Conservation (phyloP, 352 stramenopile genomes). For the Phytophthora sojae region DNA sequence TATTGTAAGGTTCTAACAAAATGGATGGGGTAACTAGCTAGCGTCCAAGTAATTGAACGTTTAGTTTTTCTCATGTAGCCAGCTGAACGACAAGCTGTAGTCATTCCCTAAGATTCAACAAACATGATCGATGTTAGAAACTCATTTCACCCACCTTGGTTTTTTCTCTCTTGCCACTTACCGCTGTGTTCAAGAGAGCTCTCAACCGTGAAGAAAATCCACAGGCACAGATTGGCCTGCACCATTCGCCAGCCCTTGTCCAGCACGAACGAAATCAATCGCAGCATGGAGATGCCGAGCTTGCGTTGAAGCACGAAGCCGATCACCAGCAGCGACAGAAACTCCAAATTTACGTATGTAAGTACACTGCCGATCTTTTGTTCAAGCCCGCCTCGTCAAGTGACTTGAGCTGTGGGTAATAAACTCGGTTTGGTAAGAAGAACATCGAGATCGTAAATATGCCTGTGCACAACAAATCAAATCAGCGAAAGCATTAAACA, state of each 20-base stretch:
- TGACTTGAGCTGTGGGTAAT: background rate
- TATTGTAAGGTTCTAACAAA: background rate
- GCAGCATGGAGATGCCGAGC: slow-evolving; percentile 19
- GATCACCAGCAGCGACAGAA: slow-evolving; percentile 14
- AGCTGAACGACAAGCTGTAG: background rate
- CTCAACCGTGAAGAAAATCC: slow-evolving; percentile 15
- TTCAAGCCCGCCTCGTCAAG: background rate
- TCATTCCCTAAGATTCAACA: background rate
- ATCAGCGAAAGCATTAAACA: too few species aligned
- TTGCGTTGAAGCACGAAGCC: slow-evolving; percentile 7
- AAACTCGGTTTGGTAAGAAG: slow-evolving; percentile 1
- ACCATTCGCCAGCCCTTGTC: slow-evolving; percentile 33
- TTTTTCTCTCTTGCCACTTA: background rate
- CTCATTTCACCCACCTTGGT: too few species aligned
- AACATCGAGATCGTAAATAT: slow-evolving; percentile 2
- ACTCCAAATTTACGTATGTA: slow-evolving; percentile 19
- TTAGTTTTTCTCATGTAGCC: background rate
- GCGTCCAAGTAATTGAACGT: too few species aligned
- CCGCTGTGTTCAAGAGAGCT: background rate
- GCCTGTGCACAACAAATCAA: background rate
- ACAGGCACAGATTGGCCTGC: slow-evolving; percentile 19
- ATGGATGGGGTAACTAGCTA: background rate
- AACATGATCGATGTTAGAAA: too few species aligned
- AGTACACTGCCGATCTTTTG: slow-evolving; percentile 31
- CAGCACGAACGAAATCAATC: slow-evolving; percentile 42